Conservation (phyloP, 768 basidiomycete species). For the Phylloporus arenicola region DNA sequence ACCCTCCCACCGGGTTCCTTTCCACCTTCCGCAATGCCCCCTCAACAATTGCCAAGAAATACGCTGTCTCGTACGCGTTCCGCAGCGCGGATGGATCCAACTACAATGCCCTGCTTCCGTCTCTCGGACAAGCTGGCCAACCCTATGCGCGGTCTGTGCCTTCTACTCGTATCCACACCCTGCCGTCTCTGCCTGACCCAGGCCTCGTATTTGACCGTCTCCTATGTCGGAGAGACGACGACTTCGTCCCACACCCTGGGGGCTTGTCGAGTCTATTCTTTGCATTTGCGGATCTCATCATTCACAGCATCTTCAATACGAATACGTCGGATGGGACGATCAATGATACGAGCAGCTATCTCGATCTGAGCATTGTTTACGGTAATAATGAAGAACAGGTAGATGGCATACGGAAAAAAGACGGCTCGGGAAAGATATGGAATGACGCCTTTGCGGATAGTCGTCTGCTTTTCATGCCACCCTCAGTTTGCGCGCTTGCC, state of each 20-base stretch:
- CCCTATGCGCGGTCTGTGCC: conserved; percentile 70
- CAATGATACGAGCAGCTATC: conserved; percentile 67
- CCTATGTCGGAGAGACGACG: conserved; percentile 34
- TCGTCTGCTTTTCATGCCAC: conserved; percentile 67
- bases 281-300: conserved; percentile 72
- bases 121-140: conserved; percentile 52
- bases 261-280: conserved; percentile 74
- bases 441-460: conserved; percentile 67
- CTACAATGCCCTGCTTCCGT: conserved; percentile 51
- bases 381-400: conserved; percentile 49
- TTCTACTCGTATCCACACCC: conserved; percentile 38
- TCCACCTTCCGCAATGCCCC: conserved; percentile 11
- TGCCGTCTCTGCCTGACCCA: conserved; percentile 54
- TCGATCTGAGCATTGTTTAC: conserved; percentile 73
- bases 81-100: conserved; percentile 58
- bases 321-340: conserved; percentile 41
- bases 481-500: conserved; percentile 60
- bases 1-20: conserved; percentile 59
- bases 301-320: conserved; percentile 68
- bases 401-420: conserved; percentile 49
- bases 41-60: neutral
- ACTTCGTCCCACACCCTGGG: conserved; percentile 52
- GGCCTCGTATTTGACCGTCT: conserved; percentile 69
- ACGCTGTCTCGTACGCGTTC: conserved; percentile 42
- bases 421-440: conserved; percentile 63